Evolutionary conservation across 2,329 filamentous ascomycete species (phyloP).

Genomic region (Fusarium proliferatum): DNA sequence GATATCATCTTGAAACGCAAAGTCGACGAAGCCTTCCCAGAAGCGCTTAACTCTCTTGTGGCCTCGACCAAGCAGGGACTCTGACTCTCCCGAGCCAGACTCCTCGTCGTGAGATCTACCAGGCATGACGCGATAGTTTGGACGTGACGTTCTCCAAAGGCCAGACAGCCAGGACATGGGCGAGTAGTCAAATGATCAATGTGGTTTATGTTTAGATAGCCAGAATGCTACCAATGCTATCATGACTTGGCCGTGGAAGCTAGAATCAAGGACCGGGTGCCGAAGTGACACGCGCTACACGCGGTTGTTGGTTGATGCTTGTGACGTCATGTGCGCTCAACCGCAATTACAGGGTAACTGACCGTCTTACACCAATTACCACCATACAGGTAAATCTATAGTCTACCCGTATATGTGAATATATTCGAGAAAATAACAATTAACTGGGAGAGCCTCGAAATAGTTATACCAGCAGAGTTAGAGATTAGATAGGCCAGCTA

Average conservation of each 20-base stretch:
- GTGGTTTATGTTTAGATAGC: background rate
- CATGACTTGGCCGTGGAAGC: background rate
- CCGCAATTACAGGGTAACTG: background rate
- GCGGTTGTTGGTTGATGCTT: conserved; percentile 5
- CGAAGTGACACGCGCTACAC: conserved; percentile 17
- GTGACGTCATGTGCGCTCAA: conserved; percentile 18
- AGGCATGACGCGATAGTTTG: conserved; percentile 44
- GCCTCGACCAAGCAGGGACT: conserved; percentile 59
- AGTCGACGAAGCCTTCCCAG: conserved; percentile 75
- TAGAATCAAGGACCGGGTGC: conserved; percentile 4
- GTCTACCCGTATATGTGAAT: background rate
- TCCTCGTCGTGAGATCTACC: conserved; percentile 49
- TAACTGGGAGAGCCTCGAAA: too few species aligned
- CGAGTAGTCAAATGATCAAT: background rate
- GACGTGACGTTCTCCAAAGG: conserved; percentile 22
- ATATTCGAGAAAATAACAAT: background rate
- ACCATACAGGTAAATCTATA: background rate
- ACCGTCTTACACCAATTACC: background rate
- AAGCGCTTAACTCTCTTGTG: conserved; percentile 61
- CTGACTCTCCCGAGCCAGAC: conserved; percentile 48
- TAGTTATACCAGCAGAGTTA: background rate
- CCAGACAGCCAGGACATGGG: conserved; percentile 31
- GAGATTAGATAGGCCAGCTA: conserved; percentile 32
- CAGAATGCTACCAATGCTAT: background rate
- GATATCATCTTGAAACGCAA: conserved; percentile 79